Evolutionary conservation across 192 early-diverging fungal species (phyloP).

Genomic region (Physocladia obscura): DNA sequence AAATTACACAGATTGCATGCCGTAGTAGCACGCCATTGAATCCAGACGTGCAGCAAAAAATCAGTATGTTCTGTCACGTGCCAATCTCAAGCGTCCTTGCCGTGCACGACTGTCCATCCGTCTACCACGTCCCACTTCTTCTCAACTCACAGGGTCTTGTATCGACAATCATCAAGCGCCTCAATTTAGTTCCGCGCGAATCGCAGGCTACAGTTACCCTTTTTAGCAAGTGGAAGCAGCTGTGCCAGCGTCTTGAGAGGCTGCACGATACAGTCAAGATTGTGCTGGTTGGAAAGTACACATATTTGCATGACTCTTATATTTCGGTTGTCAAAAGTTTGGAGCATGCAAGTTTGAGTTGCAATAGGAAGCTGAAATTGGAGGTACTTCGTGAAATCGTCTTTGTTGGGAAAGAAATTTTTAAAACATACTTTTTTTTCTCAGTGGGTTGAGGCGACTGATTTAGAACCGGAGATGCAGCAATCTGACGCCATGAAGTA

Average conservation of each 20-base stretch:
- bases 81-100: constrained; percentile 86
- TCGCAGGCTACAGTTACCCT: constrained; percentile 60
- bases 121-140: constrained; percentile 95
- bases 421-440: background rate
- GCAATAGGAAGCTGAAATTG: constrained; percentile 73
- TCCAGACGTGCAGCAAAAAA: constrained; percentile 81
- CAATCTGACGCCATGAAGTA: constrained; percentile 86
- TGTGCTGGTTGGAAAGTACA: constrained; percentile 95
- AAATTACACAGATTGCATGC: constrained; percentile 75
- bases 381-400: constrained; percentile 27
- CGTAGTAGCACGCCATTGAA: constrained; percentile 83
- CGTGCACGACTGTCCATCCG: constrained; percentile 92
- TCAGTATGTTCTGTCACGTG: constrained; percentile 99
- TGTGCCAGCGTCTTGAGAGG: constrained; percentile 72
- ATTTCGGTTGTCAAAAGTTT: constrained; percentile 95
- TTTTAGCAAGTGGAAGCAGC: constrained; percentile 84
- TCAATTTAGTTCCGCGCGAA: constrained; percentile 71
- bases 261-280: constrained; percentile 83
- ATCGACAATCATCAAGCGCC: constrained; percentile 75
- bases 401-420: background rate
- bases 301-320: constrained; percentile 92
- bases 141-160: constrained; percentile 84
- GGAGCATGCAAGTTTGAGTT: constrained; percentile 88
- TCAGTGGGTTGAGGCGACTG: constrained; percentile 90
- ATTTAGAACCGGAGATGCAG: constrained; percentile 77